Percentiles rank a stretch among this genome's conserved stretches.
Evolutionary conservation across 1,284 basidiomycete species (phyloP).

Genomic region (Sanghuangporus weigelae): DNA sequence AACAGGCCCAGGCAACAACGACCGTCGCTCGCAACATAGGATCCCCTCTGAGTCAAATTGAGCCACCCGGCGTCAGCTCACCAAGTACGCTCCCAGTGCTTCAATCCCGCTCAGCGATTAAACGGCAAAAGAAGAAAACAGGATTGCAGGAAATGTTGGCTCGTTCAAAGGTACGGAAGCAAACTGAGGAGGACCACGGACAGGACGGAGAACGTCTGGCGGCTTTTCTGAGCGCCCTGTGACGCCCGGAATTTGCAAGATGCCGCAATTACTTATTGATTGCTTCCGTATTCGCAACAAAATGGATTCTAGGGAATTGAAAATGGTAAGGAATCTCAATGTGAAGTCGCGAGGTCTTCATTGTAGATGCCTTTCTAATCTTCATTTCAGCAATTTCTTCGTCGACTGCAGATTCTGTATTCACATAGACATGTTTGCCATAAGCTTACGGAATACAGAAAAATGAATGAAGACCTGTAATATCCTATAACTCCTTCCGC

Average conservation of each 20-base stretch:
- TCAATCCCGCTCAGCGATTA: not conserved
- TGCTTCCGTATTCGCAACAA: not conserved
- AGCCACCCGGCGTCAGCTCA: not conserved
- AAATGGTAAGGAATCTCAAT: too few relatives aligned
- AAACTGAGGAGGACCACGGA: conserved; percentile 29
- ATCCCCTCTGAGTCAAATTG: not conserved
- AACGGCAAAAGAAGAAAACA: conserved; percentile 38
- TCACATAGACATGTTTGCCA: too few relatives aligned
- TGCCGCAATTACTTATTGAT: not conserved
- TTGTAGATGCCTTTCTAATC: too few relatives aligned
- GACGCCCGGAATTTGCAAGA: not conserved
- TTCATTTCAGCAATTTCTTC: too few relatives aligned
- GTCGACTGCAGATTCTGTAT: too few relatives aligned
- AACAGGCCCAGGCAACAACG: not conserved
- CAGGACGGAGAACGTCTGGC: conserved; percentile 38
- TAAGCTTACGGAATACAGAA: too few relatives aligned
- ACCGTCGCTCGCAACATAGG: not conserved
- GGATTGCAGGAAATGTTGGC: conserved; percentile 58
- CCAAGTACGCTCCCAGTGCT: not conserved
- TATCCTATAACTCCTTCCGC: too few relatives aligned
- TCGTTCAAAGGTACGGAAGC: conserved; percentile 49
- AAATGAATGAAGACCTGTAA: too few relatives aligned
- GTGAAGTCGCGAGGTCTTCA: too few relatives aligned
- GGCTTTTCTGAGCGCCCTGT: conserved; percentile 51
- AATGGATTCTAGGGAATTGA: not conserved